A percentile compares a stretch with the other conserved stretches of the same genome.
Evolutionary conservation across 1,284 basidiomycete species (phyloP).

Genomic region (Puccinia horiana): DNA sequence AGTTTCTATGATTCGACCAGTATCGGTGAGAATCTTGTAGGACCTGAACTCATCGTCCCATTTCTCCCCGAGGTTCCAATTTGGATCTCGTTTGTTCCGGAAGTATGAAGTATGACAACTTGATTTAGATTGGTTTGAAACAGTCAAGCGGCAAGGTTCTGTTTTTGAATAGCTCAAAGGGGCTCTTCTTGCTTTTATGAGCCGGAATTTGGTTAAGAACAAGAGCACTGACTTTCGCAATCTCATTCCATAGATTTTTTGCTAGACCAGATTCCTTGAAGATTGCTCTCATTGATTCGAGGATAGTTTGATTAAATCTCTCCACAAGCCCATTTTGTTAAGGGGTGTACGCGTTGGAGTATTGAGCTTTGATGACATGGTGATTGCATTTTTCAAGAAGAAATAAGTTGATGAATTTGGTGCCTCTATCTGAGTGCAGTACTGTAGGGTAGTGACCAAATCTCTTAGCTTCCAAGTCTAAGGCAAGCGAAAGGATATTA

Average conservation of each 20-base stretch:
- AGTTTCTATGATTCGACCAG: neutral
- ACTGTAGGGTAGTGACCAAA: neutral
- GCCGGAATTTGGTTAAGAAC: neutral
- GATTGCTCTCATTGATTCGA: neutral
- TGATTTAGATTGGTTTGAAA: neutral
- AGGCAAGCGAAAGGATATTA: neutral
- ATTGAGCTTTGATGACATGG: neutral
- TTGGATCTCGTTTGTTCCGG: neutral
- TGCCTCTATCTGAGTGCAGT: neutral
- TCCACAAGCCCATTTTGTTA: constrained; percentile 23
- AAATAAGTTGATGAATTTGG: constrained; percentile 5
- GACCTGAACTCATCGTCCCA: neutral
- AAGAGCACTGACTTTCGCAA: neutral
- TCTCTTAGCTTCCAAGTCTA: neutral
- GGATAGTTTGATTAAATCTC: neutral
- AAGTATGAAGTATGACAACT: neutral
- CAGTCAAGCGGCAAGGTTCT: neutral
- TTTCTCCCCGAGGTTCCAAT: neutral
- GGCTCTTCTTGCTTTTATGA: neutral
- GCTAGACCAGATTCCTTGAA: neutral
- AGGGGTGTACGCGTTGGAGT: constrained; percentile 19
- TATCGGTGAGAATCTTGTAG: neutral
- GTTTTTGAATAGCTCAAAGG: constrained; percentile 5
- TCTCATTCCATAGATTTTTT: neutral
- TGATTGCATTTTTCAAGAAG: neutral